Evolutionary conservation across 1,284 basidiomycete genomes (phyloP).

Genomic region (Ceratobasidium sp.): DNA sequence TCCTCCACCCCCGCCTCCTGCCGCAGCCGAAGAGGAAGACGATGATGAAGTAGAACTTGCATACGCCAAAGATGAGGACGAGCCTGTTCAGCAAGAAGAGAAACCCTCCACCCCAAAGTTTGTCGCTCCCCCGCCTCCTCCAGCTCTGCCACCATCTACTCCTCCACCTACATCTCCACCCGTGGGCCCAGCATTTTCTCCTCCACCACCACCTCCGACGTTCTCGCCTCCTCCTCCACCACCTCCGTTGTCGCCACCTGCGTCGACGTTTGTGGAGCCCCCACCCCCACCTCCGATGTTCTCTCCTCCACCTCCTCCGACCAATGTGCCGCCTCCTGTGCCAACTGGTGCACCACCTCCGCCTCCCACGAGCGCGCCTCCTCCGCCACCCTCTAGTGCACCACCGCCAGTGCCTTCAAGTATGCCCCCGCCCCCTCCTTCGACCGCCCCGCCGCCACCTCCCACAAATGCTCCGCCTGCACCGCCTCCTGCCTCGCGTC

Average conservation of each 20-base stretch:
- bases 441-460: conserved; percentile 45
- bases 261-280: conserved; percentile 2
- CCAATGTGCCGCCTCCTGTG: background rate
- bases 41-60: background rate
- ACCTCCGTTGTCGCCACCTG: background rate
- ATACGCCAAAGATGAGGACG: background rate
- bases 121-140: conserved; percentile 14
- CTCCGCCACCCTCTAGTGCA: conserved; percentile 4
- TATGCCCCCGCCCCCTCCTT: conserved; percentile 9
- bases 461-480: background rate
- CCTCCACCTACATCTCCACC: conserved; percentile 1
- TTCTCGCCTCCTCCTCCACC: conserved; percentile 14
- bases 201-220: conserved; percentile 1
- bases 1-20: conserved; percentile 21
- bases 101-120: background rate
- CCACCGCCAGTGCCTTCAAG: background rate
- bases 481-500: background rate
- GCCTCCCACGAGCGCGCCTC: background rate
- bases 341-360: background rate
- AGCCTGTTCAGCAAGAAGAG: background rate
- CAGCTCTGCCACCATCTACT: background rate
- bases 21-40: conserved; percentile 5
- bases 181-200: background rate
- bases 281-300: conserved; percentile 6
- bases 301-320: conserved; percentile 17